phyloP scores from a whole-genome alignment of 2,329 filamentous ascomycete species.

The Neofusicoccum ribis region DNA sequence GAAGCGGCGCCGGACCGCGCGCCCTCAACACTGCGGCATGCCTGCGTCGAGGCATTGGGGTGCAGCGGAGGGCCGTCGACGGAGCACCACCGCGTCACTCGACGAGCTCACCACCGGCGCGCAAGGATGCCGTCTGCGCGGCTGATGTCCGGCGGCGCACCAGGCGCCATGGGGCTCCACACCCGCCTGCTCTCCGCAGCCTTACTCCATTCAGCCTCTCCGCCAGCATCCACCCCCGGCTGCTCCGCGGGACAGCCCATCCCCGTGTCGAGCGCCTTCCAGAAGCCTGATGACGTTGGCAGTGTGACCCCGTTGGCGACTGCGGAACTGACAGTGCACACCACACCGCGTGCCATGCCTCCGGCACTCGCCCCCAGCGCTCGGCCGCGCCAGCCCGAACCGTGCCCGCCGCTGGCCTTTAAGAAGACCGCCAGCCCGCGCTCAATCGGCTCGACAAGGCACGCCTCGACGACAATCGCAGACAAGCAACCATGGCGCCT shows the following conservation, averaged over 20 bases:
- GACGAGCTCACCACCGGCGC: conserved; percentile 14
- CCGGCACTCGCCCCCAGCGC: neutral
- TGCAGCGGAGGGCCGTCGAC: too few species aligned
- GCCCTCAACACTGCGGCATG: too few species aligned
- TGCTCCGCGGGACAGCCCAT: neutral
- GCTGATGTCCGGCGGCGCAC: neutral
- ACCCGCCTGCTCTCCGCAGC: conserved; percentile 6
- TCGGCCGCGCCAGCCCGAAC: neutral
- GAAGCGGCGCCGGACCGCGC: neutral
- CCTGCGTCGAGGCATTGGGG: too few species aligned
- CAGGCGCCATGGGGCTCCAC: conserved; percentile 8
- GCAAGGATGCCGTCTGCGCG: neutral
- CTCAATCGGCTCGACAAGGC: neutral
- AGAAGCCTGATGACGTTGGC: conserved; percentile 3
- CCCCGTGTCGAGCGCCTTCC: conserved; percentile 1
- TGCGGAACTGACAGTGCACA: too few species aligned
- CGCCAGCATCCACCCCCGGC: neutral
- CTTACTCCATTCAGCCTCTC: conserved; percentile 6
- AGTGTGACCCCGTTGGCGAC: neutral
- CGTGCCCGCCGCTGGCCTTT: neutral
- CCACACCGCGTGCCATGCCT: neutral
- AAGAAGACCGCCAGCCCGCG: neutral
- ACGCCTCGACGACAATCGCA: conserved; percentile 9
- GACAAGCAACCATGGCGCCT: conserved; percentile 19
- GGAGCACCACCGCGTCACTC: neutral